Conservation (phyloP, 106 monocot genomes). For the Xerophyta viscosa region DNA sequence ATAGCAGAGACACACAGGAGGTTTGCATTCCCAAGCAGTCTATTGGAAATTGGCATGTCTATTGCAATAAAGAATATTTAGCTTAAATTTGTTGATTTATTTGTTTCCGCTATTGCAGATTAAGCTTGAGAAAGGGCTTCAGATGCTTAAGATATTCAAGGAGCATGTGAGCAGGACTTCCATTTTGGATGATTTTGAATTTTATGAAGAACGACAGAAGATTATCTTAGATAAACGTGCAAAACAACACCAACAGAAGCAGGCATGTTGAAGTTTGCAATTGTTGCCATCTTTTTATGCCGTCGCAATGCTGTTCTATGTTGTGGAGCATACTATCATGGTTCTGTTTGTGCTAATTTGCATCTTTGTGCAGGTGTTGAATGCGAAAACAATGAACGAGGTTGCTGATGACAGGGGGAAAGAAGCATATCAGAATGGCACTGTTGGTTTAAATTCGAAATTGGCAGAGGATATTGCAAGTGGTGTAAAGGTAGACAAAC, state of each 20-base stretch:
- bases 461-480: constrained; percentile 3
- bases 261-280: constrained; percentile 16
- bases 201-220: constrained; percentile 70
- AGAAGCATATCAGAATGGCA: constrained; percentile 14
- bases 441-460: too few relatives aligned
- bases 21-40: constrained; percentile 12
- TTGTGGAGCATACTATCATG: background rate
- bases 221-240: constrained; percentile 52
- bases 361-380: background rate
- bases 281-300: too few relatives aligned
- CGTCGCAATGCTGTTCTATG: background rate
- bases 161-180: constrained; percentile 54
- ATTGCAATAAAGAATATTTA: too few relatives aligned
- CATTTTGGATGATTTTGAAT: constrained; percentile 59
- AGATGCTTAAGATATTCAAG: constrained; percentile 67
- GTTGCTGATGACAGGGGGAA: constrained; percentile 10
- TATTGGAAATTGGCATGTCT: background rate
- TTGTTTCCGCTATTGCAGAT: constrained; percentile 23
- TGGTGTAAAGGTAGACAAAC: constrained; percentile 19
- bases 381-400: background rate
- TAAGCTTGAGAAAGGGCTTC: constrained; percentile 54
- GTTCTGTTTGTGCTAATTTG: background rate
- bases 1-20: constrained; percentile 95
- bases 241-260: constrained; percentile 43
- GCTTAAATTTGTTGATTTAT: background rate